Conservation (phyloP, 257 asterid species). For the Scutellaria galericulata region DNA sequence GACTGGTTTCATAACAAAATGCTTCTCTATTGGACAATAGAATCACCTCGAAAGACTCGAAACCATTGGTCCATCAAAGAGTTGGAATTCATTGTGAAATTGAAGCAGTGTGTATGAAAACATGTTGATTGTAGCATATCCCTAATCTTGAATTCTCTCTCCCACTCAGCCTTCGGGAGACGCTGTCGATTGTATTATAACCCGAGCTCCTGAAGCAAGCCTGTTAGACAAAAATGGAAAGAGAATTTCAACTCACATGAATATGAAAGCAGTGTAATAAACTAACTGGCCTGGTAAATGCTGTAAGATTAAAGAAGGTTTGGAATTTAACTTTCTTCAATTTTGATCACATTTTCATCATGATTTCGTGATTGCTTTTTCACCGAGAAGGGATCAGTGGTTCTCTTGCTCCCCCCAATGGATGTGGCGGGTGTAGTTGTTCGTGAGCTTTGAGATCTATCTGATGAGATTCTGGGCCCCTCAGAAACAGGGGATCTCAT, state of each 20-base stretch:
- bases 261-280: constrained; percentile 22
- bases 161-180: constrained; percentile 41
- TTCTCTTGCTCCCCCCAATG: constrained; percentile 80
- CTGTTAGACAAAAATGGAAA: constrained; percentile 46
- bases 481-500: constrained; percentile 89
- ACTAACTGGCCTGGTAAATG: background rate
- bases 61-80: background rate
- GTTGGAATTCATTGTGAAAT: background rate
- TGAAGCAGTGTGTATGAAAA: background rate
- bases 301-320: constrained; percentile 21
- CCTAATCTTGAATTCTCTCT: constrained; percentile 2
- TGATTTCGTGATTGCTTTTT: constrained; percentile 49
- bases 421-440: constrained; percentile 56
- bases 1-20: constrained; percentile 15
- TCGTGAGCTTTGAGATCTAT: constrained; percentile 63
- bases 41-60: constrained; percentile 20
- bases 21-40: constrained; percentile 4
- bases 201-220: constrained; percentile 99
- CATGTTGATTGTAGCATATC: constrained; percentile 7
- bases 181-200: constrained; percentile 75
- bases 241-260: constrained; percentile 46
- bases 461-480: constrained; percentile 92
- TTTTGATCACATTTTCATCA: constrained; percentile 67
- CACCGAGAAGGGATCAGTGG: constrained; percentile 54
- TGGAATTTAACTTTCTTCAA: constrained; percentile 89